Conservation (phyloP, 768 basidiomycete genomes). For the Leucosporidium creatinivorum region DNA sequence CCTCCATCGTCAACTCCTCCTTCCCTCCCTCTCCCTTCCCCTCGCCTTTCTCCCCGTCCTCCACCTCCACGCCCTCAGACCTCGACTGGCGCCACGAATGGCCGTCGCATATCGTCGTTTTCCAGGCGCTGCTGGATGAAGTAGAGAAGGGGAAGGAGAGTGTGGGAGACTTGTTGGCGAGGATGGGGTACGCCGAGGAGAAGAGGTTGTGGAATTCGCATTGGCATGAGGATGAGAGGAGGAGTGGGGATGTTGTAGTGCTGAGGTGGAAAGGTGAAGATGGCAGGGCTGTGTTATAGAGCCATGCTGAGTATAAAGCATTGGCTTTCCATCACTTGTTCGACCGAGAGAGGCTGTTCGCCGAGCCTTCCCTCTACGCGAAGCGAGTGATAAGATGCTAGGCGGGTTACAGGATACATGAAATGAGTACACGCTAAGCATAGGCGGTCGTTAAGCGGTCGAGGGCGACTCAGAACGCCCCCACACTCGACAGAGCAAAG, state of each 20-base stretch:
- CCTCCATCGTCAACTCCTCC: constrained; percentile 51
- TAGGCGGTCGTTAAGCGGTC: too few relatives aligned
- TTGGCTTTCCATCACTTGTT: too few relatives aligned
- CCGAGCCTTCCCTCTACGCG: too few relatives aligned
- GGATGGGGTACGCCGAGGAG: constrained; percentile 58
- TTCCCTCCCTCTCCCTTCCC: constrained; percentile 61
- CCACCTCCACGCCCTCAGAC: constrained; percentile 44
- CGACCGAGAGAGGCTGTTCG: too few relatives aligned
- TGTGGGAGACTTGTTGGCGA: constrained; percentile 49
- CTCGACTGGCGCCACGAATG: constrained; percentile 60
- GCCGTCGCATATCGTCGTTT: constrained; percentile 75
- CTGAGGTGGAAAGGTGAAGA: constrained; percentile 1
- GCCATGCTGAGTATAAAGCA: too few relatives aligned
- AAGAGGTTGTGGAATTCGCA: constrained; percentile 54
- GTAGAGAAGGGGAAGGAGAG: constrained; percentile 20
- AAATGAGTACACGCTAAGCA: too few relatives aligned
- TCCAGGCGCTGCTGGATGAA: constrained; percentile 60
- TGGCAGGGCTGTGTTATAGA: too few relatives aligned
- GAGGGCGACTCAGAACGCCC: constrained; percentile 19
- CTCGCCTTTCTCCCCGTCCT: constrained; percentile 54
- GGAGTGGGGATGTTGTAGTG: constrained; percentile 50
- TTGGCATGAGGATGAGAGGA: constrained; percentile 66
- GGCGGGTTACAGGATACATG: too few relatives aligned
- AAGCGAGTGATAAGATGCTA: too few relatives aligned
- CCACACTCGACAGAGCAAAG: constrained; percentile 29